A percentile compares a stretch with the other conserved stretches of the same genome.
These are phyloP conservation scores for Rhododendron williamsianum DNA, from an alignment of 148 eudicot species.

Conservation along the genomic window DNA sequence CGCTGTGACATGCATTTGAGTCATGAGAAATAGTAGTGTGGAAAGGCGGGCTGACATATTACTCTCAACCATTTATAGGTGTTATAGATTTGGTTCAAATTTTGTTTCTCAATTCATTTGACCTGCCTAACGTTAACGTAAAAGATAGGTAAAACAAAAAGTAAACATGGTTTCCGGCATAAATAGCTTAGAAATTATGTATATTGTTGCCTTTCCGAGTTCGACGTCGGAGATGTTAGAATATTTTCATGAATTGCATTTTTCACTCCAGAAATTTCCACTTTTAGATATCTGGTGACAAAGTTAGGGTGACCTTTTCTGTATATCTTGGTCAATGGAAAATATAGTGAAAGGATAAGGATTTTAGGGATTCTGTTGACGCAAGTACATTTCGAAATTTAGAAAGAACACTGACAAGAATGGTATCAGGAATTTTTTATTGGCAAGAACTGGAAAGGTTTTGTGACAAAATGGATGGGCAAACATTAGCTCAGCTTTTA, in stretches of 20 bases:
- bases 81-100: neutral
- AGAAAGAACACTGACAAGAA: neutral
- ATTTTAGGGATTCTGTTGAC: neutral
- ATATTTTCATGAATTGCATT: neutral
- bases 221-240: neutral
- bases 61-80: neutral
- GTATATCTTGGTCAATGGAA: neutral
- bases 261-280: neutral
- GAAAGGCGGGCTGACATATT: neutral
- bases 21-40: neutral
- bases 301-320: neutral
- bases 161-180: neutral
- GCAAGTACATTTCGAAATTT: neutral
- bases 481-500: neutral
- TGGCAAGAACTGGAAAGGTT: neutral
- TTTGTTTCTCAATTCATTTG: neutral
- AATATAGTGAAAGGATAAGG: neutral
- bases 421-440: neutral
- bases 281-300: neutral
- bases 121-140: neutral
- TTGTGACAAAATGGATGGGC: neutral
- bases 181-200: neutral
- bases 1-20: neutral
- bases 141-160: neutral
- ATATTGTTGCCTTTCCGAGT: neutral